Base-by-base conservation (phyloP, 345 rosid genomes). In the Aquilaria malaccensis region DNA sequence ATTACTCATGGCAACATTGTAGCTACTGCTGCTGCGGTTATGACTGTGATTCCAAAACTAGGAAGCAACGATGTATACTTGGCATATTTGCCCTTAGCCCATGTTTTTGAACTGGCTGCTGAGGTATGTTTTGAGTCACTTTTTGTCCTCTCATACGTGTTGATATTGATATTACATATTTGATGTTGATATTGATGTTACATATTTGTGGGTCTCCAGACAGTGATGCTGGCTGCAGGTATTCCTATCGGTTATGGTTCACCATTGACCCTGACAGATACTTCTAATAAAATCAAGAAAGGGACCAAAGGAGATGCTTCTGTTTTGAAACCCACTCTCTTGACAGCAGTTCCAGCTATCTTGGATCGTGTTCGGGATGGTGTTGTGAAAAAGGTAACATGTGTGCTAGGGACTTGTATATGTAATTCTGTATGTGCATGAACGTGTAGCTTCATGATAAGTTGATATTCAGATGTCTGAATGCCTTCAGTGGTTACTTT, bases 231-330 rank as follows among this genome's bases (percentile, higher is more conserved):
- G 58, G 52, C 75, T 63, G 85, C 78, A 66, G 96, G 98, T 54
- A 67, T 68, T 76, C 86, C 91, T 67, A 89, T 92, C 6, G 98
- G 98, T 45, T 92, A 92, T 69, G 89, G 98, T 66, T 83, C 96
- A 52, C 66, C 96, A 46, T 67, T 86, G 80, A 92, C 98, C 56
- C 55, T 86, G 48, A 92, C 96, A 12, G 96, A 92, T 64, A 82
- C 89, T 43, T 80, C 96, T 53, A 89, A 62, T 69, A 92, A 83
- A 85, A 76, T 89, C 56, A 89, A 76, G 83, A 89, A 71, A 79
- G 98, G 96, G 68, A 92, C 98, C 61, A 79, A 81, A 66, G 98
- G 98, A 67, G 98, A 92, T 85, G 91, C 79, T 71, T 76, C 98
- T 61, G 78, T 49, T 37, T 78, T 92, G 31, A 83, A 78, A 52